These are phyloP conservation scores for Chlorella variabilis DNA, from an alignment of 163 green algal genomes.

Conservation along the genomic window DNA sequence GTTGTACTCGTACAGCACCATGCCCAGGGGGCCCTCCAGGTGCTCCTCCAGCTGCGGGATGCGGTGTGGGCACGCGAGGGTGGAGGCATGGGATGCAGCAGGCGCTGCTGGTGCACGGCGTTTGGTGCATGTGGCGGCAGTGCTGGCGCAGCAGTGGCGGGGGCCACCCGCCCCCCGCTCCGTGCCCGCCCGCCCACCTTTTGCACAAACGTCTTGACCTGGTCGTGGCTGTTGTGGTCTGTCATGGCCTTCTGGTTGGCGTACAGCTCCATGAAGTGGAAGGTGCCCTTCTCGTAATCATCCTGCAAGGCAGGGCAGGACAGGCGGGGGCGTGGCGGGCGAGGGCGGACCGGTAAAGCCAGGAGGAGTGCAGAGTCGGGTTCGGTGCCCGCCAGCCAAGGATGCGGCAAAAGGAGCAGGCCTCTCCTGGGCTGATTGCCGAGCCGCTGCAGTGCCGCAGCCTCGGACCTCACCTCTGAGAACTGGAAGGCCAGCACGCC, in stretches of 20 bases:
- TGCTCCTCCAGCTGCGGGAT: slow-evolving; percentile 58
- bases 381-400: no score
- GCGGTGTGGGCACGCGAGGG: background rate
- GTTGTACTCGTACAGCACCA: slow-evolving; percentile 81
- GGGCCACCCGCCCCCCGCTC: no score
- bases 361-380: no score
- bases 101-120: no score
- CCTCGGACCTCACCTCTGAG: slow-evolving; percentile 37
- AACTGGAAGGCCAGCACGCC: slow-evolving; percentile 63
- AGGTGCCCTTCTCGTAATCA: slow-evolving; percentile 62
- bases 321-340: background rate
- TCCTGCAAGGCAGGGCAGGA: slow-evolving; percentile 35
- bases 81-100: no score
- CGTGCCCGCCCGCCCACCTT: no score
- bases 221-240: slow-evolving; percentile 61
- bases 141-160: no score
- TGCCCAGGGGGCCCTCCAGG: slow-evolving; percentile 73
- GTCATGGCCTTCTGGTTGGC: slow-evolving; percentile 67
- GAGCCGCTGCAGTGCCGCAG: no score
- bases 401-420: no score
- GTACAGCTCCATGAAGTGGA: slow-evolving; percentile 89
- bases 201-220: slow-evolving; percentile 69
- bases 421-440: no score
- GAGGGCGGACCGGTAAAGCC: no score
- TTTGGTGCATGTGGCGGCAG: no score